A percentile compares a stretch with the other conserved stretches of the same genome.
Evolutionary conservation across 805 yeast genomes (phyloP).

Genomic region (Starmerella riodocensis): DNA sequence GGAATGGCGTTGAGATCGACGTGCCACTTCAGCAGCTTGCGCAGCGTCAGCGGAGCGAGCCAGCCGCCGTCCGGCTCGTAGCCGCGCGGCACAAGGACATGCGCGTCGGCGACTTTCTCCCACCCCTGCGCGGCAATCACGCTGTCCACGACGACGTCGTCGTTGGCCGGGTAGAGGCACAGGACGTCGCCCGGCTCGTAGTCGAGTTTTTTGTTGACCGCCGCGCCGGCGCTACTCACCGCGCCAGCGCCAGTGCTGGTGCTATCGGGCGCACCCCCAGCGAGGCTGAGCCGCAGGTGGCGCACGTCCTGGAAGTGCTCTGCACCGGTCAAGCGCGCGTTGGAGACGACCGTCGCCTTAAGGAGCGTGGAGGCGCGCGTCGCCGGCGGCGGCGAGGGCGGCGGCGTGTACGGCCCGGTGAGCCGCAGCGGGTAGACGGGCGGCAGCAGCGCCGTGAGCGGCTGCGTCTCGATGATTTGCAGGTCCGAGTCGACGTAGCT

Average conservation of each 20-base stretch:
- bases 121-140: slow-evolving; percentile 62
- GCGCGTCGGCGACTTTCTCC: slow-evolving; percentile 50
- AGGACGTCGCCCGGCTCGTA: slow-evolving; percentile 74
- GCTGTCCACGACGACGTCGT: slow-evolving; percentile 45
- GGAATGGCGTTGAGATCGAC: slow-evolving; percentile 77
- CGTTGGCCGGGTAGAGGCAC: slow-evolving; percentile 63
- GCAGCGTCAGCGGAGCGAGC: slow-evolving; percentile 40
- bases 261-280: neutral
- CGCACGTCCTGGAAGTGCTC: slow-evolving; percentile 90
- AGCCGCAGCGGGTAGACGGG: slow-evolving; percentile 7
- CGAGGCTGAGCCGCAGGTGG: slow-evolving; percentile 29
- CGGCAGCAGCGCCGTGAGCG: slow-evolving; percentile 9
- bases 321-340: slow-evolving; percentile 48
- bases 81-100: slow-evolving; percentile 17
- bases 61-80: slow-evolving; percentile 23
- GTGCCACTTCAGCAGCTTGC: slow-evolving; percentile 64
- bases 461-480: slow-evolving; percentile 4
- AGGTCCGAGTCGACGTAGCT: slow-evolving; percentile 16
- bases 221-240: no score
- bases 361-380: neutral
- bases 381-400: neutral
- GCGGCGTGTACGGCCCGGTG: neutral
- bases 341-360: slow-evolving; percentile 37
- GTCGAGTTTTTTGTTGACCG: slow-evolving; percentile 2
- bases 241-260: neutral